phyloP scores from a whole-genome alignment of 2,329 filamentous ascomycete species.

The Didymosphaeria variabile region DNA sequence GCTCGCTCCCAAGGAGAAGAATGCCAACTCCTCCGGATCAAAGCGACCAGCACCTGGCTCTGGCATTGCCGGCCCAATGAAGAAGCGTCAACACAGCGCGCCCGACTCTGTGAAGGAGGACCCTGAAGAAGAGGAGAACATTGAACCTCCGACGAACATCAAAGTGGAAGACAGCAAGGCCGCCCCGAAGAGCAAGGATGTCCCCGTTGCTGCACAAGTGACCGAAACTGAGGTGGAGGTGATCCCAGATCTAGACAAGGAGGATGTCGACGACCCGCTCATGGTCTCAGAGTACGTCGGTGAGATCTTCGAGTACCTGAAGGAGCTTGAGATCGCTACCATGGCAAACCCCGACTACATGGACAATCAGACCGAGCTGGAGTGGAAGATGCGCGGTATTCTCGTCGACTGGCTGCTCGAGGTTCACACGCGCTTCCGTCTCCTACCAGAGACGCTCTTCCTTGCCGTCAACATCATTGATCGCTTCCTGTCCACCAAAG shows the following conservation, averaged over 20 bases:
- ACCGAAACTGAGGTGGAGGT: slow-evolving; percentile 42
- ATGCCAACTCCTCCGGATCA: slow-evolving; percentile 64
- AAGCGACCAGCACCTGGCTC: slow-evolving; percentile 80
- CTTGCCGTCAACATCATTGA: slow-evolving; percentile 98
- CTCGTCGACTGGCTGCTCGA: slow-evolving; percentile 98
- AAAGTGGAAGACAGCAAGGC: slow-evolving; percentile 55
- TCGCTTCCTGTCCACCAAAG: slow-evolving; percentile 93
- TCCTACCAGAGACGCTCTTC: slow-evolving; percentile 95
- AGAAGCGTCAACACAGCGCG: slow-evolving; percentile 71
- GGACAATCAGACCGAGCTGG: slow-evolving; percentile 89
- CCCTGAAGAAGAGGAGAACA: slow-evolving; percentile 65
- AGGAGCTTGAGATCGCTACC: slow-evolving; percentile 80
- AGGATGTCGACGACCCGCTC: slow-evolving; percentile 91
- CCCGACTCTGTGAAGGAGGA: slow-evolving; percentile 65
- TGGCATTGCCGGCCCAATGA: slow-evolving; percentile 69
- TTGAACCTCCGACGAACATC: slow-evolving; percentile 59
- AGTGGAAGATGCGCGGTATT: slow-evolving; percentile 99
- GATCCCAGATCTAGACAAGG: slow-evolving; percentile 74
- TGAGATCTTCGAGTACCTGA: slow-evolving; percentile 97
- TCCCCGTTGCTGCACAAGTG: slow-evolving; percentile 28
- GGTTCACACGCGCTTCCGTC: slow-evolving; percentile 94
- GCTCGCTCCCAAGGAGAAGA: slow-evolving; percentile 76
- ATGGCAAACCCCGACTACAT: slow-evolving; percentile 95
- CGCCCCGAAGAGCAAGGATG: slow-evolving; percentile 25
- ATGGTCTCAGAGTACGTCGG: slow-evolving; percentile 98